Evolutionary conservation across 2,329 filamentous ascomycete genomes (phyloP).

Genomic region (Paecilomyces variotii): DNA sequence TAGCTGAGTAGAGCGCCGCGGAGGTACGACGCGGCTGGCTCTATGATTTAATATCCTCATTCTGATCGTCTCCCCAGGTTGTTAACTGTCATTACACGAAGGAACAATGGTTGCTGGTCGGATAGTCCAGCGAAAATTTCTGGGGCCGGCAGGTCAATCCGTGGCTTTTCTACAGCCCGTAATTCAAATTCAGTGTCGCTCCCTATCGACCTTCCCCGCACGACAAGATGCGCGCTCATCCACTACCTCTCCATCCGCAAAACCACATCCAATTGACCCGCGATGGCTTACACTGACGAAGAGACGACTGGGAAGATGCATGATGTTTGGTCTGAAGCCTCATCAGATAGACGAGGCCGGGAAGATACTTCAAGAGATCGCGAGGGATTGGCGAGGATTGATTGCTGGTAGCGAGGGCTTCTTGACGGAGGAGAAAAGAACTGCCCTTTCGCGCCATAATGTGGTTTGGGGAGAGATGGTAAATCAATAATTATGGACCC

Average conservation of each 20-base stretch:
- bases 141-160: background rate
- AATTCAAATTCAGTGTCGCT: constrained; percentile 33
- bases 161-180: constrained; percentile 38
- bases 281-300: constrained; percentile 66
- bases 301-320: constrained; percentile 62
- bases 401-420: constrained; percentile 69
- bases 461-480: constrained; percentile 87
- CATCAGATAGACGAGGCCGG: constrained; percentile 52
- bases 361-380: constrained; percentile 51
- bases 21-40: background rate
- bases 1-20: background rate
- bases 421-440: constrained; percentile 54
- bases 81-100: background rate
- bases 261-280: constrained; percentile 34
- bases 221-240: constrained; percentile 18
- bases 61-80: background rate
- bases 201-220: constrained; percentile 15
- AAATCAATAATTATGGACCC: constrained; percentile 16
- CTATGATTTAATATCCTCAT: background rate
- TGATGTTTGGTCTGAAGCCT: constrained; percentile 61
- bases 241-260: constrained; percentile 23
- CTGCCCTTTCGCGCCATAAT: constrained; percentile 56
- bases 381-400: constrained; percentile 62
- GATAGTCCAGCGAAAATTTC: background rate
- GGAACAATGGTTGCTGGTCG: background rate